These are phyloP conservation scores for Mycosarcoma maydis DNA, from an alignment of 1,284 basidiomycete species.

Conservation along the genomic window DNA sequence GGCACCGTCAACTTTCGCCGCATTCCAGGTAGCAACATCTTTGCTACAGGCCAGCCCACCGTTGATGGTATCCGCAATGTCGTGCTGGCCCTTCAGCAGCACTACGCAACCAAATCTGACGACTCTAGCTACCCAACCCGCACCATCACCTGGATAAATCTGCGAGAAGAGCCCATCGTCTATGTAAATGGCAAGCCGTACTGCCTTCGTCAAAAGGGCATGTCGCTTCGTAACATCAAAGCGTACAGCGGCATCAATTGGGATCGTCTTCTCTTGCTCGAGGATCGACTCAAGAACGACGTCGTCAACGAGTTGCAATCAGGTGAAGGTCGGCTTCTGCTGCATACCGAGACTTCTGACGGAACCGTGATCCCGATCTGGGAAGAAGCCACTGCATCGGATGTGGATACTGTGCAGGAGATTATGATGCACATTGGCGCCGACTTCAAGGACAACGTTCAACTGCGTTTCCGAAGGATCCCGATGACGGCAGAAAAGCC, in stretches of 20 bases:
- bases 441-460: slow-evolving; percentile 68
- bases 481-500: slow-evolving; percentile 82
- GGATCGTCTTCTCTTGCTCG: slow-evolving; percentile 68
- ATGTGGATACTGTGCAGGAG: slow-evolving; percentile 87
- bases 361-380: slow-evolving; percentile 92
- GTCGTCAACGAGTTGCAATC: slow-evolving; percentile 82
- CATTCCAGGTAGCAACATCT: slow-evolving; percentile 80
- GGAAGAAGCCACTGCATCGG: slow-evolving; percentile 84
- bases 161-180: slow-evolving; percentile 88
- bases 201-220: slow-evolving; percentile 68
- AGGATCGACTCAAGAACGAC: slow-evolving; percentile 90
- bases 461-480: slow-evolving; percentile 82
- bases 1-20: slow-evolving; percentile 95
- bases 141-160: slow-evolving; percentile 85
- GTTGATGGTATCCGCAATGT: slow-evolving; percentile 88
- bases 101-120: slow-evolving; percentile 37
- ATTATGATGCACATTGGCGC: slow-evolving; percentile 74
- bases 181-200: slow-evolving; percentile 83
- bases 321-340: slow-evolving; percentile 85
- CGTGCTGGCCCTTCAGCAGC: slow-evolving; percentile 69
- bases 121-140: slow-evolving; percentile 19
- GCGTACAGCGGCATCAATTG: slow-evolving; percentile 64
- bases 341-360: slow-evolving; percentile 89
- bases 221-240: slow-evolving; percentile 63
- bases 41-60: slow-evolving; percentile 80